These are phyloP conservation scores for Colletotrichum echinochloae DNA, from an alignment of 2,329 filamentous ascomycete species.

Conservation along the genomic window DNA sequence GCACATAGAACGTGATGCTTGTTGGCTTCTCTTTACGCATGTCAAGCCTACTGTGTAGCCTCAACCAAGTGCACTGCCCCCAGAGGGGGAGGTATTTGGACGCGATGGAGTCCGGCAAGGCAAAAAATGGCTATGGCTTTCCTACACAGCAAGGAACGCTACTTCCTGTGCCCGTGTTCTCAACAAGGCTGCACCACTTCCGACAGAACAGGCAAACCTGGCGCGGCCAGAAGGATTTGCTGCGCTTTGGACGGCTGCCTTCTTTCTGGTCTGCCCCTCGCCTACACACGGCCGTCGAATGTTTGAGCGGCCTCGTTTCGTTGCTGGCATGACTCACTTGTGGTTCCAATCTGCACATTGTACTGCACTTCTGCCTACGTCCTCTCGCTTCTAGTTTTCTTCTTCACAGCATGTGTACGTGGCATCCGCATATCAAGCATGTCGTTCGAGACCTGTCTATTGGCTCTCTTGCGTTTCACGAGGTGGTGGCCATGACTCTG, in stretches of 20 bases:
- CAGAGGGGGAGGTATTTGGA: not conserved
- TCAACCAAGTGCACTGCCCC: not conserved
- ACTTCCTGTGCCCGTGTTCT: not conserved
- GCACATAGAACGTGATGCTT: not conserved
- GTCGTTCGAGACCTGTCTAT: not conserved
- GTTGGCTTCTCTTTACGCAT: not conserved
- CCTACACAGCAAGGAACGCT: not conserved
- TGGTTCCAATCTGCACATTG: not conserved
- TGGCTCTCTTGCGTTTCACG: not conserved
- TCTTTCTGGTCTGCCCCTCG: not conserved
- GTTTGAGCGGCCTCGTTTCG: conserved; percentile 10
- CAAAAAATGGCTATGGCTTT: not conserved
- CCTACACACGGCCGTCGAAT: not conserved
- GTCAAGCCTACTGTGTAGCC: not conserved
- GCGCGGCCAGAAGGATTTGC: not conserved
- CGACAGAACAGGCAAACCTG: not conserved
- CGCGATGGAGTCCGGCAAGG: not conserved
- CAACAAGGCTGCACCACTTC: conserved; percentile 12
- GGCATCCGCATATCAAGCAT: not conserved
- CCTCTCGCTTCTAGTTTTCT: no score
- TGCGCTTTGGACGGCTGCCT: conserved; percentile 12
- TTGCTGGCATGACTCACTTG: not conserved
- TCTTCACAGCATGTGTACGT: not conserved
- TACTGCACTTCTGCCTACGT: not conserved
- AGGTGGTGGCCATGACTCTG: not conserved